Base-by-base conservation (phyloP, 805 yeast species). In the Tetrapisispora iriomotensis region DNA sequence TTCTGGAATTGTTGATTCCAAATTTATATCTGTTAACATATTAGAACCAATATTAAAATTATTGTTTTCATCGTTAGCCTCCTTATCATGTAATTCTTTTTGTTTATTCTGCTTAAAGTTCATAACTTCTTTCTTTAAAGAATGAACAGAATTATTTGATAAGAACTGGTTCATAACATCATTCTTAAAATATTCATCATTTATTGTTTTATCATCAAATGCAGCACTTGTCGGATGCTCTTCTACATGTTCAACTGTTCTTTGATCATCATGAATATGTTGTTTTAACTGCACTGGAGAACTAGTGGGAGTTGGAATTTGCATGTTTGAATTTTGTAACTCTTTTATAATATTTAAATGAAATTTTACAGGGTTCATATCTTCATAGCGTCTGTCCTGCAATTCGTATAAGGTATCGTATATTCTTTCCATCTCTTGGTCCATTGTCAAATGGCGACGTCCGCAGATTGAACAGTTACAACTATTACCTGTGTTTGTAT, bases 381-480 rank as follows among this genome's bases (percentile, higher is more conserved):
- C 60, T 3, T 62, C 55, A 31, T 59, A 56, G 18, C 48, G 48
- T 19, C 50, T 52, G 43, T 64, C 69, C 29, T 70, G 66, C 37
- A 66, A 74, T 28, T 73, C 77, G 45, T 77, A 79, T 50, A 79
- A 77, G 14, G 76, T 74, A 45, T 80, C 80, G 54, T 82, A 85
- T 6, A 84, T 71, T 40, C 72, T 73, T 49, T 79, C 86, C 51
- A 87, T 68, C 55, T 84, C 94, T 48, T 75, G 77, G 53, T 82
- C 92, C 45, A 85, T 72, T 13, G 84, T 75, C 37, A 66, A 60
- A 50, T 79, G 76, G 48, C 82, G 79, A 34, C 83, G 72, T 2
- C 88, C 90, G 62, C 96, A 88, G 15, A 76, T 76, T 4, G 77
- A 65, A 56, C 96, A 88, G 42, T 75, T 70, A 56, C 95, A 87